Conservation (phyloP, 2,329 filamentous ascomycete genomes). For the Fusarium papillatum region DNA sequence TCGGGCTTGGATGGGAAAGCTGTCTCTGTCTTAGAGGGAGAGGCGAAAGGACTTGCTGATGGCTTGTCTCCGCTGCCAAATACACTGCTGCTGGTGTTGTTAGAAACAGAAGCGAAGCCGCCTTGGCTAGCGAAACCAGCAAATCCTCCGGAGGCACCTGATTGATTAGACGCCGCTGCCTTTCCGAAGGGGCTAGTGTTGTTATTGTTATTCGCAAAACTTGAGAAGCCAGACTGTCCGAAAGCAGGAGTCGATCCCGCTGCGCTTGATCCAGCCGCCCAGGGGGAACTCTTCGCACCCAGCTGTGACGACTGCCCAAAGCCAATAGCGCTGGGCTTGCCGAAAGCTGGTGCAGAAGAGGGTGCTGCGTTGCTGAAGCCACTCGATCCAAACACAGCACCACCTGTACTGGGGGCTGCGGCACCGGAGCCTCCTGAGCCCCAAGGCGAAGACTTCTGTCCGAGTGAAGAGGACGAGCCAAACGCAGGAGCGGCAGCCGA, state of each 20-base stretch:
- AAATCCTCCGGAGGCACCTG: constrained; percentile 60
- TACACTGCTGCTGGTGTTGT: constrained; percentile 50
- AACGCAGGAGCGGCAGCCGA: constrained; percentile 58
- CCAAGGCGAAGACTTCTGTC: constrained; percentile 67
- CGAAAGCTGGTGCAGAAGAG: constrained; percentile 61
- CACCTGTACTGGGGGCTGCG: constrained; percentile 48
- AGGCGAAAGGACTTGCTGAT: constrained; percentile 45
- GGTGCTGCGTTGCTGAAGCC: constrained; percentile 57
- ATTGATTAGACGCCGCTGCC: constrained; percentile 41
- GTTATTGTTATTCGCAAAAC: constrained; percentile 52
- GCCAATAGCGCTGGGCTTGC: constrained; percentile 60
- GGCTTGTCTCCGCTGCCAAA: constrained; percentile 56
- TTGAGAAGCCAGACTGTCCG: constrained; percentile 66
- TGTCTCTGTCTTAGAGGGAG: constrained; percentile 40
- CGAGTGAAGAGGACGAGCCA: constrained; percentile 62
- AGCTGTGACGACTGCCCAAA: constrained; percentile 67
- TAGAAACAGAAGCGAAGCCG: constrained; percentile 66
- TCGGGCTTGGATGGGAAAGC: constrained; percentile 46
- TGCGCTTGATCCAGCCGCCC: constrained; percentile 54
- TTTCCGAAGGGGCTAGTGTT: constrained; percentile 55
- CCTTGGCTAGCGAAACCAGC: constrained; percentile 67
- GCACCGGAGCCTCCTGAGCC: constrained; percentile 49
- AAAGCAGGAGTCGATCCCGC: constrained; percentile 59
- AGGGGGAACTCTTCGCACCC: constrained; percentile 66
- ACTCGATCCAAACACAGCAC: constrained; percentile 59